Percentiles rank a stretch among this genome's conserved stretches.
These are phyloP conservation scores for Boletus reticuloceps DNA, from an alignment of 768 basidiomycete genomes.

Conservation along the genomic window DNA sequence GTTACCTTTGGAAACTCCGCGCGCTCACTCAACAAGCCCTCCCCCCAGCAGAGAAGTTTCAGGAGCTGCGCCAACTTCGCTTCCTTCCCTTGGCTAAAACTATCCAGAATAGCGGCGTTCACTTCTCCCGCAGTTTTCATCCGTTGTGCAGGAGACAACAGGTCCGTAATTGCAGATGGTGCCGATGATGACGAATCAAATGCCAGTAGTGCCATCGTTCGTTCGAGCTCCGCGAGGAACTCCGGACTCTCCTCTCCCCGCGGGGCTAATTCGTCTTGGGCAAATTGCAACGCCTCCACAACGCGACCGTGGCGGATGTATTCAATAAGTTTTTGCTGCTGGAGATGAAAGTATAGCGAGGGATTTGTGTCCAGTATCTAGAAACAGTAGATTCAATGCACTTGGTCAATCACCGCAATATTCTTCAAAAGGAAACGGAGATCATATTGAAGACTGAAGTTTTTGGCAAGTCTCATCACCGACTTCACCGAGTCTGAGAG, in stretches of 20 bases:
- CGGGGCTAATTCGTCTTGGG: slow-evolving; percentile 90
- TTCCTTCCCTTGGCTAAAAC: slow-evolving; percentile 87
- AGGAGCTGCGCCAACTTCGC: slow-evolving; percentile 84
- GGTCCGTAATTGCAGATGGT: slow-evolving; percentile 66
- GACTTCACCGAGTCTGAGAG: slow-evolving; percentile 79
- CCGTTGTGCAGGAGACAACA: slow-evolving; percentile 83
- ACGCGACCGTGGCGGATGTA: slow-evolving; percentile 82
- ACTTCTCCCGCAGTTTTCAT: slow-evolving; percentile 95
- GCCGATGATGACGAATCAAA: slow-evolving; percentile 60
- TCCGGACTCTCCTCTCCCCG: slow-evolving; percentile 94
- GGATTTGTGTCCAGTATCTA: slow-evolving; percentile 98
- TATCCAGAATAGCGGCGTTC: slow-evolving; percentile 93
- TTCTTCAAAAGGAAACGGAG: slow-evolving; percentile 9
- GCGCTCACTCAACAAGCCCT: slow-evolving; percentile 70
- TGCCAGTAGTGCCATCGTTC: slow-evolving; percentile 90
- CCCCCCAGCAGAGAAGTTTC: slow-evolving; percentile 87
- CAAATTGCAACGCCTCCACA: slow-evolving; percentile 81
- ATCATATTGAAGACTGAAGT: slow-evolving; percentile 99
- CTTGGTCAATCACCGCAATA: background rate
- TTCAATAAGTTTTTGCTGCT: slow-evolving; percentile 95
- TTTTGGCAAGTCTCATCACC: slow-evolving; percentile 79
- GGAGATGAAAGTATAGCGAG: slow-evolving; percentile 89
- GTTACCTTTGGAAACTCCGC: slow-evolving; percentile 79
- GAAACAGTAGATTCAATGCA: slow-evolving; percentile 16
- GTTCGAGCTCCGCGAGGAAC: slow-evolving; percentile 88